phyloP scores from a whole-genome alignment of 352 stramenopile species.

The Globisporangium carolinianum region DNA sequence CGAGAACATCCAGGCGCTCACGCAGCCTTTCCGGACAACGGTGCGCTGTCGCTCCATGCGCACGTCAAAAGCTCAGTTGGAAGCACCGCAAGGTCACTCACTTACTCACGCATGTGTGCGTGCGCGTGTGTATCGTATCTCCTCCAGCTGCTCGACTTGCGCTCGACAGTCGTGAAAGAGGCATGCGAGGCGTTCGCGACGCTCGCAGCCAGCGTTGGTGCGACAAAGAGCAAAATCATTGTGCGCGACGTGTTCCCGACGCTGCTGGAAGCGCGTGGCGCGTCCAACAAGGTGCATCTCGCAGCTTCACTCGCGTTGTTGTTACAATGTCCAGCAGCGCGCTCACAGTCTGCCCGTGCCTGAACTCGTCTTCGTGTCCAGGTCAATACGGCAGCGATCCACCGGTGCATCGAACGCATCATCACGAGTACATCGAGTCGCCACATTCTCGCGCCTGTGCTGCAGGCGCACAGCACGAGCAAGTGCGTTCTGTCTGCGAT shows the following conservation, averaged over 20 bases:
- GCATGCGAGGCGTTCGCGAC: conserved; percentile 42
- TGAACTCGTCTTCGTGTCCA: neutral
- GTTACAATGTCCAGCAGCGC: too few species aligned
- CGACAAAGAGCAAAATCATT: conserved; percentile 40
- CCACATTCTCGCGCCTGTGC: conserved; percentile 37
- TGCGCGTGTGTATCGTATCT: neutral
- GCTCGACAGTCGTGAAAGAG: conserved; percentile 58
- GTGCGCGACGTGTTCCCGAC: conserved; percentile 56
- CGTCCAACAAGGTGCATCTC: conserved; percentile 43
- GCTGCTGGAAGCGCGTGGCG: conserved; percentile 42
- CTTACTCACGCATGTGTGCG: too few species aligned
- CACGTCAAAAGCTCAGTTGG: neutral
- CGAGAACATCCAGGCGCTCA: conserved; percentile 48
- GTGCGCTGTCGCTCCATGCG: conserved; percentile 7
- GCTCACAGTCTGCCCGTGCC: too few species aligned
- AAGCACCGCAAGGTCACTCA: too few species aligned
- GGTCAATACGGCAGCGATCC: conserved; percentile 42
- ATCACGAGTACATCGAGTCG: conserved; percentile 33
- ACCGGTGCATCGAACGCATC: conserved; percentile 49
- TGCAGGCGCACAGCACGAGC: conserved; percentile 34
- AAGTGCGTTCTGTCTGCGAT: conserved; percentile 26
- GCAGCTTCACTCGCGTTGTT: too few species aligned
- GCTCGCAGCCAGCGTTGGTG: conserved; percentile 26
- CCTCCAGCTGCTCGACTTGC: conserved; percentile 33
- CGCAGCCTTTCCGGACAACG: conserved; percentile 49